Base-by-base conservation (phyloP, 345 rosid genomes). In the Syzygium aromaticum region DNA sequence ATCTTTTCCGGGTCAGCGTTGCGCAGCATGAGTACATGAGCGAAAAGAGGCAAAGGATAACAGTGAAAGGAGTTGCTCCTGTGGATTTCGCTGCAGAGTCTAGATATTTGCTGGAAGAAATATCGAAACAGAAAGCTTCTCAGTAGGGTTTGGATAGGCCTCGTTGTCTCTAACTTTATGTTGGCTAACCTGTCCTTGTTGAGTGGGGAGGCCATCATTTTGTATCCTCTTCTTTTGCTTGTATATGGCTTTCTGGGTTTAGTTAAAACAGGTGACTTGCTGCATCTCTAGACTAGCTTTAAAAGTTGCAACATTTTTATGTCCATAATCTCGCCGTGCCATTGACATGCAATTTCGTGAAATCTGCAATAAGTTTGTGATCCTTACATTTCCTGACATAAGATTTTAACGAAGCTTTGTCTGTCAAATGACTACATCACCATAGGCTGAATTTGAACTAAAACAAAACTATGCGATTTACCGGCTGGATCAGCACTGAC, bases 1-100 rank as follows among this genome's bases (percentile, higher is more conserved):
- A 96, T 92, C 88, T 93, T 80, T 94, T 97, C 86, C 89, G 94
- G 61, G 92, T 96, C 49, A 94, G 98, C 84, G 96, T 95, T 51
- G 33, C 94, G 12, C 99, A 93, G 88, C 90, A 94, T 3, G 99
- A 97, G 87, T 96, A 96, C 90, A 97, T 94, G 64, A 92, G 93
- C 56, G 99, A 97, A 90, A 96, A 96, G 94, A 92, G 96, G 86
- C 98, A 95, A 88, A 95, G 99, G 93, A 90, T 97, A 80, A 96
- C 98, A 27, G 94, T 93, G 23, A 96, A 88, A 92, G 95, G 90
- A 54, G 93, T 89, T 64, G 91, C 97, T 85, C 93, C 96, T 8
- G 90, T 96, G 51, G 98, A 96, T 89, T 97, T 92, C 90, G 93
- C 96, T 88, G 95, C 96, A 63, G 98, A 97, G 90, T 87, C 96